Percentiles rank a stretch among this genome's conserved stretches.
Conservation (phyloP, 1,139 yeast species). For the Yamadazyma buinensis region DNA sequence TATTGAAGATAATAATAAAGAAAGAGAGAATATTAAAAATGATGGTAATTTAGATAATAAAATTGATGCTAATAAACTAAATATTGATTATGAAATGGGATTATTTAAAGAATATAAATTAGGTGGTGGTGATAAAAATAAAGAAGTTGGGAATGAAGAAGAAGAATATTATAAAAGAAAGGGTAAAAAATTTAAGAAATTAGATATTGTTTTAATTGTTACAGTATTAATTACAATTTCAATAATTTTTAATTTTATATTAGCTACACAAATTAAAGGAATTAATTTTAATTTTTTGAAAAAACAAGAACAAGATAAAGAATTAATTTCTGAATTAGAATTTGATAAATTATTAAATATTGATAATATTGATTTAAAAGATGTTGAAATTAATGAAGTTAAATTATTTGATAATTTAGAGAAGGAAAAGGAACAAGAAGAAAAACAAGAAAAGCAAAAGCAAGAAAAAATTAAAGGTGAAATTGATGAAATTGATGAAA, state of each 20-base stretch:
- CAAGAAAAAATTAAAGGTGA: background rate
- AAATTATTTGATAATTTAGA: constrained; percentile 5
- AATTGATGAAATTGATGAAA: background rate
- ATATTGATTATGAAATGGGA: background rate
- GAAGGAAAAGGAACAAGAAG: too few relatives aligned
- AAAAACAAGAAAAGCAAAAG: too few relatives aligned
- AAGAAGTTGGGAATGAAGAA: background rate
- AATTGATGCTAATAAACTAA: too few relatives aligned
- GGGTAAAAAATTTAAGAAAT: background rate
- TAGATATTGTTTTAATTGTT: constrained; percentile 9
- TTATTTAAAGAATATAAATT: too few relatives aligned
- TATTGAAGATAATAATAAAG: background rate
- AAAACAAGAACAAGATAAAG: too few relatives aligned
- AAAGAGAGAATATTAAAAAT: constrained; percentile 1
- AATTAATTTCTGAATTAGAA: too few relatives aligned
- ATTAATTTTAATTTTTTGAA: too few relatives aligned
- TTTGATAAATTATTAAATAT: constrained; percentile 10
- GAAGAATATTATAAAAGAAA: background rate
- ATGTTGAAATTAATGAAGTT: constrained; percentile 10
- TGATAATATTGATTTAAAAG: constrained; percentile 11
- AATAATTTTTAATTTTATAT: constrained; percentile 9
- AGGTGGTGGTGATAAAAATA: too few relatives aligned
- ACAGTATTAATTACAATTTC: constrained; percentile 10
- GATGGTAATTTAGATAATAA: constrained; percentile 4
- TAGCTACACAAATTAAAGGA: constrained; percentile 3